phyloP scores from a whole-genome alignment of 768 basidiomycete species.

The Amanita inopinata region DNA sequence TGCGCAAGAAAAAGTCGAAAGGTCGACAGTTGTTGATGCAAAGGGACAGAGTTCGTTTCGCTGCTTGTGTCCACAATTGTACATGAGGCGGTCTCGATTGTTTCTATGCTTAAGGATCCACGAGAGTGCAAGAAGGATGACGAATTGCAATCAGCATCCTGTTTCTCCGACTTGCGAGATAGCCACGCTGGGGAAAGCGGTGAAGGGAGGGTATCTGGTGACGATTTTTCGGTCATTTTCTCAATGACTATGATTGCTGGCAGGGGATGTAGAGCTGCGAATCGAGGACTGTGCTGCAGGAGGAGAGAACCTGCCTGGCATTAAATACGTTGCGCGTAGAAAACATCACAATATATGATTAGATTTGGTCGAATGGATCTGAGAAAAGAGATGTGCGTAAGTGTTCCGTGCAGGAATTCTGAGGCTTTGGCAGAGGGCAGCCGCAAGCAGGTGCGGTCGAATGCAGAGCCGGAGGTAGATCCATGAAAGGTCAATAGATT shows the following conservation, averaged over 20 bases:
- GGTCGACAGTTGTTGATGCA: slow-evolving; percentile 33
- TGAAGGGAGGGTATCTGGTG: not conserved
- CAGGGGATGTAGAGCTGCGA: slow-evolving; percentile 3
- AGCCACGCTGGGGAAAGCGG: not conserved
- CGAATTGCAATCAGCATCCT: not conserved
- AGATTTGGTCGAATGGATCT: not conserved
- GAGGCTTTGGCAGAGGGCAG: slow-evolving; percentile 1
- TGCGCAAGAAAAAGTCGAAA: slow-evolving; percentile 52
- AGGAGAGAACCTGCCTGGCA: no score
- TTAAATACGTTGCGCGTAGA: no score
- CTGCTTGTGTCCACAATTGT: slow-evolving; percentile 16
- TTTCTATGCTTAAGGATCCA: not conserved
- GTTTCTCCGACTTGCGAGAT: not conserved
- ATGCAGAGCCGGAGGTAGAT: slow-evolving; percentile 2
- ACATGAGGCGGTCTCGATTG: slow-evolving; percentile 21
- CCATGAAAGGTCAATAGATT: slow-evolving; percentile 3
- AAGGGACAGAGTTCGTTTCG: not conserved
- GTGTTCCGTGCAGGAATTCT: slow-evolving; percentile 2
- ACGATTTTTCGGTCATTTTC: slow-evolving; percentile 1
- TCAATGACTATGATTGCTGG: not conserved
- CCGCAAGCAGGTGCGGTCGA: not conserved
- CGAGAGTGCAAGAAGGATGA: not conserved
- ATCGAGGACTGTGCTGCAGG: no score
- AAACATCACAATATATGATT: no score
- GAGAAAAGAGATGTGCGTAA: not conserved